phyloP scores from a whole-genome alignment of 345 rosid genomes.

The Camelina neglecta region DNA sequence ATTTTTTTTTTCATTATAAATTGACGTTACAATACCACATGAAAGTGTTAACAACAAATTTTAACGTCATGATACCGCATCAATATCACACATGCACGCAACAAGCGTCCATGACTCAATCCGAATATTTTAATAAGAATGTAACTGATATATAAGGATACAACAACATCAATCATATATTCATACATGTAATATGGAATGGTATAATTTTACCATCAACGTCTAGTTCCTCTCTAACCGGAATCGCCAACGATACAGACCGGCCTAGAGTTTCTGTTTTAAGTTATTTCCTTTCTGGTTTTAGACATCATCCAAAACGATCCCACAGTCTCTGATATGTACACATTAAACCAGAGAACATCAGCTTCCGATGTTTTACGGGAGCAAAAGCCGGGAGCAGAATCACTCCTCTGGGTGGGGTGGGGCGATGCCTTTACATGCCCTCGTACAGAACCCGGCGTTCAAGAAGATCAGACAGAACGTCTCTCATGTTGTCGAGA shows the following conservation, averaged over 20 bases:
- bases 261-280: constrained; percentile 20
- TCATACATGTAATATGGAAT: constrained; percentile 21
- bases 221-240: constrained; percentile 26
- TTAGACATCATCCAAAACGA: constrained; percentile 25
- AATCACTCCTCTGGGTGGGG: neutral
- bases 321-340: constrained; percentile 43
- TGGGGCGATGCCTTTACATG: constrained; percentile 39
- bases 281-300: constrained; percentile 18
- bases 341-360: constrained; percentile 44
- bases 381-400: constrained; percentile 9
- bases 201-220: constrained; percentile 23
- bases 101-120: neutral
- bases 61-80: too few relatives aligned
- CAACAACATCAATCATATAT: constrained; percentile 30
- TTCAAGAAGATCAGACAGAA: constrained; percentile 74
- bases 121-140: constrained; percentile 24
- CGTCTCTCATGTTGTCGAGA: constrained; percentile 81
- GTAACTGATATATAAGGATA: constrained; percentile 11
- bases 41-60: too few relatives aligned
- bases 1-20: too few relatives aligned
- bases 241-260: constrained; percentile 17
- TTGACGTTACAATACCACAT: too few relatives aligned
- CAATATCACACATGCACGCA: too few relatives aligned
- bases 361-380: constrained; percentile 31
- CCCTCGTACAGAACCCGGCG: constrained; percentile 62